A percentile compares a stretch with the other conserved stretches of the same genome.
phyloP scores from a whole-genome alignment of 225 moss, liverwort and hornwort species.

The Pseudisothecium myosuroides region DNA sequence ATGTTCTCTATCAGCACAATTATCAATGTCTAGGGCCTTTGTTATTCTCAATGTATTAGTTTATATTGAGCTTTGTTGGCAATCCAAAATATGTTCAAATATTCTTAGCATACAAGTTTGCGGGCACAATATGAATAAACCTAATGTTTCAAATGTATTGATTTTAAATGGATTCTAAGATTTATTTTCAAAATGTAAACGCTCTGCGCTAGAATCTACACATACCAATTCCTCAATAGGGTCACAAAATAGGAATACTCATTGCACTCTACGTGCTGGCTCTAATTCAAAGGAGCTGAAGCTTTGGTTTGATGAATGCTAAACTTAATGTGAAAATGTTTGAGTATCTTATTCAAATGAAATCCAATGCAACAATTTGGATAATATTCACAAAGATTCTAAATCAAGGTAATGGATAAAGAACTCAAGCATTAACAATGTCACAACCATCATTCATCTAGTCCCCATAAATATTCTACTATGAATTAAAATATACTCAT shows the following conservation, averaged over 20 bases:
- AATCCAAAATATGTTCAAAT: background rate
- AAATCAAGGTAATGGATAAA: background rate
- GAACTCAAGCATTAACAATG: background rate
- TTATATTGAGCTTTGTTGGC: background rate
- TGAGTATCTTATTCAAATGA: too few species aligned
- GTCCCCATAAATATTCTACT: fast-evolving
- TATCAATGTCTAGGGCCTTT: background rate
- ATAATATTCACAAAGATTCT: background rate
- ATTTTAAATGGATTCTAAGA: background rate
- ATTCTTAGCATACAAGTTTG: background rate
- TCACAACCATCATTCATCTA: background rate
- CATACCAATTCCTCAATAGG: too few species aligned
- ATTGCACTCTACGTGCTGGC: background rate
- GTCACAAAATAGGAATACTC: too few species aligned
- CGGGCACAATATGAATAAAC: too few species aligned
- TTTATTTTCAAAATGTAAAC: too few species aligned
- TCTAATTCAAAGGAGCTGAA: background rate
- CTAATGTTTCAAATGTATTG: background rate
- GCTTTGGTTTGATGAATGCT: background rate
- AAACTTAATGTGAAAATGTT: background rate
- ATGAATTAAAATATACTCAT: background rate
- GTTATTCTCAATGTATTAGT: background rate
- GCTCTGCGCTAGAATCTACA: background rate
- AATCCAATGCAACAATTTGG: background rate
- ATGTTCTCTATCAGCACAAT: background rate